Conservation (phyloP, 768 basidiomycete genomes). For the Psilocybe azurescens region DNA sequence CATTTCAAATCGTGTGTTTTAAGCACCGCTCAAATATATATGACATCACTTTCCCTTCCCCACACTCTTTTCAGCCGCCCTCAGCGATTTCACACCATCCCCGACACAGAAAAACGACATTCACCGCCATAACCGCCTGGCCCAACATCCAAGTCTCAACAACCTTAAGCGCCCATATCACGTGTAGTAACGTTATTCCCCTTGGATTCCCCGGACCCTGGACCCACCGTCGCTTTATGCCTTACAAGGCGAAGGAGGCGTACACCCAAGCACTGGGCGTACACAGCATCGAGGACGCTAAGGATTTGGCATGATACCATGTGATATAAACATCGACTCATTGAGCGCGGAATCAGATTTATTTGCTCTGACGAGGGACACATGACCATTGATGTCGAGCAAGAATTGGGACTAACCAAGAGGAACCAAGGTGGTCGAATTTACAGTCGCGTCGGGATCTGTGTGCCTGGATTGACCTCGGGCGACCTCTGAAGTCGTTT, state of each 20-base stretch:
- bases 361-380: neutral
- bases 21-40: neutral
- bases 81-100: too few species aligned
- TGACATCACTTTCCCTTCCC: neutral
- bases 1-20: neutral
- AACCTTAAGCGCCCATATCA: neutral
- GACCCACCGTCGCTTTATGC: neutral
- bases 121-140: too few species aligned
- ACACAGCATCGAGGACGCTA: neutral
- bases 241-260: neutral
- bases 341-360: too few species aligned
- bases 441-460: too few species aligned
- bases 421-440: too few species aligned
- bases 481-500: too few species aligned
- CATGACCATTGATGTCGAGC: neutral
- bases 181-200: neutral
- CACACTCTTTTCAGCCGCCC: too few species aligned
- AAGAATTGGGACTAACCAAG: too few species aligned
- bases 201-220: neutral
- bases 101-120: too few species aligned
- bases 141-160: too few species aligned
- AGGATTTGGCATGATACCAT: neutral
- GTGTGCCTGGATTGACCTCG: too few species aligned
- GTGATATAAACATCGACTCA: neutral
- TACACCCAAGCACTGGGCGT: neutral